These are phyloP conservation scores for Fusarium goolgardi DNA, from an alignment of 2,329 filamentous ascomycete genomes.

Conservation along the genomic window DNA sequence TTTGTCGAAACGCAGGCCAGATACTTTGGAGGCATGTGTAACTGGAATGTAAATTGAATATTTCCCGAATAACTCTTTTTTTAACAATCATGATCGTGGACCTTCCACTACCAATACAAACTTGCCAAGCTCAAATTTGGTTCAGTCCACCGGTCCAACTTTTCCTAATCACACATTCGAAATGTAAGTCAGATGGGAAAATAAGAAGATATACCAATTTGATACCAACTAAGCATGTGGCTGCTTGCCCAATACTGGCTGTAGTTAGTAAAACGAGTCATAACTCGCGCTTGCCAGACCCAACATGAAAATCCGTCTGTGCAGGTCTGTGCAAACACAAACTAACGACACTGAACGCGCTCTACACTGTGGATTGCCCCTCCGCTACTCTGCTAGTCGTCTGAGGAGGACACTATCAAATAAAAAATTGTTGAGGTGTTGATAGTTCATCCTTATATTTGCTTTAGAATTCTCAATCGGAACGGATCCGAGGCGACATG, in stretches of 20 bases:
- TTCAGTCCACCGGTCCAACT: background rate
- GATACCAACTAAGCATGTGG: background rate
- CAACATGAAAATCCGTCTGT: background rate
- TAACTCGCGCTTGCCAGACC: background rate
- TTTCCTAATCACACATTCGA: background rate
- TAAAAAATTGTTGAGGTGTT: too few relatives aligned
- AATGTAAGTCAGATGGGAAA: too few relatives aligned
- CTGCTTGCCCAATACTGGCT: background rate
- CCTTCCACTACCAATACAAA: background rate
- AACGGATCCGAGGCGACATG: background rate
- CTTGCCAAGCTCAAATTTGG: background rate
- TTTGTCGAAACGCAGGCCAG: too few relatives aligned
- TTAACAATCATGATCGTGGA: too few relatives aligned
- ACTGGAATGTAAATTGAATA: too few relatives aligned
- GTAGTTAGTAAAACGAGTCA: background rate
- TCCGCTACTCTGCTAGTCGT: background rate
- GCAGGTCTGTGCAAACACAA: background rate
- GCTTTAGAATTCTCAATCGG: background rate
- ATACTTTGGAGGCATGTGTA: too few relatives aligned
- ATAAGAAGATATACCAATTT: background rate
- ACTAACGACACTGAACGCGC: background rate
- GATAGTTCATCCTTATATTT: background rate
- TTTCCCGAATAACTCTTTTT: too few relatives aligned
- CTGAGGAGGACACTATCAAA: background rate
- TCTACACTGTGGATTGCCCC: background rate